Conservation (phyloP, 179 eudicot genomes). For the Beta corolliflora region DNA sequence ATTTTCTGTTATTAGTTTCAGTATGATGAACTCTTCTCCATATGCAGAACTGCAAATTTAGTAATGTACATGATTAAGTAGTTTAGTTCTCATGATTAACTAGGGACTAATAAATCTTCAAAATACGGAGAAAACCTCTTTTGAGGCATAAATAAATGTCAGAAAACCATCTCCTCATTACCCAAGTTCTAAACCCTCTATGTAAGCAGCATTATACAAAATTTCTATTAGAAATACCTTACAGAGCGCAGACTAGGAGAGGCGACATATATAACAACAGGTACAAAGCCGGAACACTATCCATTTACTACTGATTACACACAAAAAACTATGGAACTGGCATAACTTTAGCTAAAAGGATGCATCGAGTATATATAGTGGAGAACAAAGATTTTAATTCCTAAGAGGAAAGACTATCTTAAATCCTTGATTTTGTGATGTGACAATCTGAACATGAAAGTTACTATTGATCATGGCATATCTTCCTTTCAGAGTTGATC, state of each 20-base stretch:
- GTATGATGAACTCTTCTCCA: not conserved
- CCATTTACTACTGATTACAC: not conserved
- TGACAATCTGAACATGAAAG: not conserved
- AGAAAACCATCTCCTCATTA: not conserved
- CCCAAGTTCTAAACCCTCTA: not conserved
- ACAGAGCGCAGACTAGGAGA: too few relatives aligned
- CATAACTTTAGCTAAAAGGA: not conserved
- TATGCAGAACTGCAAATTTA: not conserved
- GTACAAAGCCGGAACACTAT: not conserved
- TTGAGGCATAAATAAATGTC: not conserved
- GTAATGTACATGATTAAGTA: not conserved
- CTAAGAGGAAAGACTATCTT: not conserved
- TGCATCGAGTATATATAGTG: not conserved
- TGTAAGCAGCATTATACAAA: not conserved
- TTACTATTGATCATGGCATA: conserved; percentile 10
- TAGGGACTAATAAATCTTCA: not conserved
- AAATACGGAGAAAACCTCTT: not conserved
- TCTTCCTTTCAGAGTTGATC: conserved; percentile 25
- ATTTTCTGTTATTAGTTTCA: not conserved
- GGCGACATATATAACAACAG: not conserved
- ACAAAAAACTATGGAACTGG: not conserved
- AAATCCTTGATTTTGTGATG: not conserved
- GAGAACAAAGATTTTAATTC: not conserved
- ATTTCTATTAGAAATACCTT: too few relatives aligned
- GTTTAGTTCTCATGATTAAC: not conserved